Base-by-base conservation (phyloP, 2,329 filamentous ascomycete species). In the Byssothecium circinans region DNA sequence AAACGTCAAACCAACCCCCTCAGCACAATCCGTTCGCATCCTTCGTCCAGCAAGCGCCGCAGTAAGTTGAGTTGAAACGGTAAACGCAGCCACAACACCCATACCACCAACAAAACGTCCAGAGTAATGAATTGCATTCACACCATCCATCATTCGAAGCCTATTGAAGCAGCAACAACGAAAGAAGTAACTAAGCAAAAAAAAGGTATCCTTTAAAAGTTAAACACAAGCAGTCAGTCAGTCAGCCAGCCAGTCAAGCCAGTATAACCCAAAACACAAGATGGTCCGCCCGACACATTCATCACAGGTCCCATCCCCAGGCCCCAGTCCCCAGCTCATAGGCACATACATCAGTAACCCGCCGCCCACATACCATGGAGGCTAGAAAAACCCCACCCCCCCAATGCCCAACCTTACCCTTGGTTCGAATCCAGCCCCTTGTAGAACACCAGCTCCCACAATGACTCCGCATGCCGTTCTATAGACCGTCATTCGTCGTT, bases 71-170 rank as follows among this genome's bases (percentile, higher is more conserved):
- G n/a, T n/a, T n/a, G n/a, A n/a, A n/a, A n/a, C n/a, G n/a, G n/a
- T n/a, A n/a, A n/a, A n/a, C n/a, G n/a, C n/a, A n/a, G n/a, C n/a
- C n/a, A n/a, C n/a, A n/a, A n/a, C n/a, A n/a, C n/a, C n/a, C n/a
- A n/a, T n/a, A n/a, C n/a, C n/a, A n/a, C n/a, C n/a, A n/a, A n/a
- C n/a, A n/a, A n/a, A n/a, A n/a, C n/a, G n/a, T n/a, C n/a, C n/a
- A n/a, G 69, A 0, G 67, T 69, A 37, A 72, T 66, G 18, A 5
- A 36, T 36, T 19, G 17, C 8, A n/a, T 32, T 14, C 12, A 14
- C 4, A 32, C 29, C 14, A 32, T 32, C 4, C 4, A 8, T 10
- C 10, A 36, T 25, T 25, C 10, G 18, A 37, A 37, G n/a, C 11
- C 18, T 17, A n/a, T 4, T n/a, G n/a, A n/a, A n/a, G n/a, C n/a